These are phyloP conservation scores for Adansonia madagascariensis DNA, from an alignment of 441 rosid genomes.

Conservation along the genomic window DNA sequence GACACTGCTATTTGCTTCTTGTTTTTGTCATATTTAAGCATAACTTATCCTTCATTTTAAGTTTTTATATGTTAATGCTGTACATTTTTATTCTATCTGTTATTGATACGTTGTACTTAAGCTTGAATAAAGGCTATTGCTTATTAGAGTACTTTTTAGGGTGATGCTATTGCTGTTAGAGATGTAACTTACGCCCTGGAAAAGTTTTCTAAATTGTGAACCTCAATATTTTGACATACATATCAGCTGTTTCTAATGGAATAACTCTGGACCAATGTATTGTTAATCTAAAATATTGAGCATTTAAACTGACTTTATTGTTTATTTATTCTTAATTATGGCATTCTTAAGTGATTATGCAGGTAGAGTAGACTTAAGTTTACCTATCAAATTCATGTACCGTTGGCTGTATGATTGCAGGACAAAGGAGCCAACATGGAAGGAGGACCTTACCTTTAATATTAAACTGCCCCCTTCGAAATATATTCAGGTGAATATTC, in stretches of 20 bases:
- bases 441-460: conserved; percentile 73
- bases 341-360: neutral
- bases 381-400: conserved; percentile 6
- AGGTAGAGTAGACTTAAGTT: neutral
- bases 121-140: conserved; percentile 2
- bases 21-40: conserved; percentile 6
- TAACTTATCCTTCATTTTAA: neutral
- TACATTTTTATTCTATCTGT: neutral
- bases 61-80: neutral
- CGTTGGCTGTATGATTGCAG: conserved; percentile 44
- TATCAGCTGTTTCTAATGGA: neutral
- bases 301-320: conserved; percentile 1
- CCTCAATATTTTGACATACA: neutral
- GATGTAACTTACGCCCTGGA: neutral
- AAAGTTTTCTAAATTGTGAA: neutral
- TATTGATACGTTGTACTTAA: neutral
- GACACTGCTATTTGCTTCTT: neutral
- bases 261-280: conserved; percentile 6
- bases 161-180: conserved; percentile 2
- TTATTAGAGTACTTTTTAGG: conserved; percentile 6
- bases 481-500: conserved; percentile 65
- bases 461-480: conserved; percentile 61
- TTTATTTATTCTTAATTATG: conserved; percentile 20
- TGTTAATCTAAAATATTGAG: neutral
- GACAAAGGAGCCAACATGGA: conserved; percentile 87